Evolutionary conservation across 164 flowering plant genomes (phyloP).

Genomic region (Malania oleifera): DNA sequence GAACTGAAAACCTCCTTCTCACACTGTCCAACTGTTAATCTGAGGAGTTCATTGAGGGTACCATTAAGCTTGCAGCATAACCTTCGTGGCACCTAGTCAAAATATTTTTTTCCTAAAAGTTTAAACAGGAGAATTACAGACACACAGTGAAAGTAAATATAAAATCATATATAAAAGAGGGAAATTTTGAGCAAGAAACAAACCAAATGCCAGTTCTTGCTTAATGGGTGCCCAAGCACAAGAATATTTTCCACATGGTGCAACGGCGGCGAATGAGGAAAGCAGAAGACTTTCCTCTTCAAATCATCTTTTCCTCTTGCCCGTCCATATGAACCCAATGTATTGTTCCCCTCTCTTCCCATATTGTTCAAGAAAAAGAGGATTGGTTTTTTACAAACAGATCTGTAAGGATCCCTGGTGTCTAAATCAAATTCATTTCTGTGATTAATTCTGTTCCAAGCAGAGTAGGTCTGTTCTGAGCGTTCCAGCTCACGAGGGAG

Average conservation of each 20-base stretch:
- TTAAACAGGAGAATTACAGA: background rate
- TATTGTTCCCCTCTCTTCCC: conserved; percentile 31
- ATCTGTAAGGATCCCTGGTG: conserved; percentile 32
- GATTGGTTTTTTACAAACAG: conserved; percentile 53
- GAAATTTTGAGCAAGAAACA: conserved; percentile 9
- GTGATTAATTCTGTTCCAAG: conserved; percentile 46
- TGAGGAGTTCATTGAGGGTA: conserved; percentile 27
- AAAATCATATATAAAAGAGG: background rate
- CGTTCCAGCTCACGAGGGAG: conserved; percentile 56
- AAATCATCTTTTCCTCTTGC: conserved; percentile 34
- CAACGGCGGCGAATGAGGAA: conserved; percentile 41
- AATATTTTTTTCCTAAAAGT: background rate
- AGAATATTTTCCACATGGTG: conserved; percentile 31
- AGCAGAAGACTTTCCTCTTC: conserved; percentile 54
- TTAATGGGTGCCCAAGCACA: conserved; percentile 38
- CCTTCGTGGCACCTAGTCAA: conserved; percentile 42
- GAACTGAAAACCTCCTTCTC: conserved; percentile 28
- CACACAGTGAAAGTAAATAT: background rate
- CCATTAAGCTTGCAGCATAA: conserved; percentile 45
- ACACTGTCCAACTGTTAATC: conserved; percentile 47
- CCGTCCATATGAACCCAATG: conserved; percentile 42
- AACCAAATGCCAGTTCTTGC: conserved; percentile 57
- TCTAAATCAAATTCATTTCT: conserved; percentile 60
- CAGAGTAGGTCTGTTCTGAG: conserved; percentile 50
- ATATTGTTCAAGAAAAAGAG: conserved; percentile 49